Conservation (phyloP, 805 yeast genomes). For the Candida qinlingensis region DNA sequence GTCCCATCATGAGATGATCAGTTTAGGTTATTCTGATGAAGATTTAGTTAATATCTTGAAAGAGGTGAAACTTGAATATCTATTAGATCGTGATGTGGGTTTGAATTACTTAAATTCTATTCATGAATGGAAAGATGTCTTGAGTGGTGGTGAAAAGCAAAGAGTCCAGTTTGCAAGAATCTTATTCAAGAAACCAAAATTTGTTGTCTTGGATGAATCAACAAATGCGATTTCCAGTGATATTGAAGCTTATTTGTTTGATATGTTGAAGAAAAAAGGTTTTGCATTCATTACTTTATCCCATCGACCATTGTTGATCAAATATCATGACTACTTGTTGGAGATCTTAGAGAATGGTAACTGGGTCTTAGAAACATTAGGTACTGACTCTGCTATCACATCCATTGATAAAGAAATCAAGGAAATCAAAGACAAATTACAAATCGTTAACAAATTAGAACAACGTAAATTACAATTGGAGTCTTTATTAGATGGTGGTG, state of each 20-base stretch:
- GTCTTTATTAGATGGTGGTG: conserved; percentile 23
- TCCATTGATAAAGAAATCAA: conserved; percentile 73
- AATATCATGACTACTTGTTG: conserved; percentile 74
- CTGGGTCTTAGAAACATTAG: conserved; percentile 61
- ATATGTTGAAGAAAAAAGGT: conserved; percentile 58
- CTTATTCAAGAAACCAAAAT: conserved; percentile 71
- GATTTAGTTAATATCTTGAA: conserved; percentile 60
- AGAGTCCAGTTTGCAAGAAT: conserved; percentile 84
- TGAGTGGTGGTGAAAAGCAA: conserved; percentile 96
- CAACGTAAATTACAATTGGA: conserved; percentile 55
- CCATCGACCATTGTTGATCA: conserved; percentile 78
- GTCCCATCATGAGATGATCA: conserved; percentile 71
- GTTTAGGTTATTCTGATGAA: conserved; percentile 63
- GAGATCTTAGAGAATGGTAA: conserved; percentile 56
- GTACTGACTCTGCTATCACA: conserved; percentile 59
- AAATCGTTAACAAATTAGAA: conserved; percentile 55
- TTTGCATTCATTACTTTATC: conserved; percentile 78
- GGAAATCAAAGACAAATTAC: conserved; percentile 54
- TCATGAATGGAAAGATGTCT: conserved; percentile 83
- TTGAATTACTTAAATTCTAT: conserved; percentile 37
- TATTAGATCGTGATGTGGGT: conserved; percentile 59
- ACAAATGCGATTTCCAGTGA: conserved; percentile 89
- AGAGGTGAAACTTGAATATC: conserved; percentile 77
- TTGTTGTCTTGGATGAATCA: conserved; percentile 87
- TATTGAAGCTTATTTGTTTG: conserved; percentile 83